phyloP scores from a whole-genome alignment of 208 protist species.

The Leishmania martiniquensis region DNA sequence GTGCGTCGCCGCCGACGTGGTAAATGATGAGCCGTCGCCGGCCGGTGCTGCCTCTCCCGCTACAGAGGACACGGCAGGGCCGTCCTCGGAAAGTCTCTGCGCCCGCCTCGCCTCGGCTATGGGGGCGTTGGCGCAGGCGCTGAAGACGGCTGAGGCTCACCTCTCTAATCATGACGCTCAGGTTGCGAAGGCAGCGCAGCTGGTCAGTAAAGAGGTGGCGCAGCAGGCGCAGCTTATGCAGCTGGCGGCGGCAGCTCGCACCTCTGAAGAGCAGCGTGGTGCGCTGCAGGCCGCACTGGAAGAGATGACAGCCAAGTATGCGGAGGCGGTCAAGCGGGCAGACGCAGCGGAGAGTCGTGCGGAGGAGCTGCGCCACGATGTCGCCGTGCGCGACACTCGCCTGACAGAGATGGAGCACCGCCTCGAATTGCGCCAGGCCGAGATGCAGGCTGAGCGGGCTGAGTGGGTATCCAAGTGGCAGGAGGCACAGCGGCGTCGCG shows the following conservation, averaged over 20 bases:
- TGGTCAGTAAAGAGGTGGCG: background rate
- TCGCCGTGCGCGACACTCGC: slow-evolving; percentile 8
- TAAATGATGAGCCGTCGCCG: background rate
- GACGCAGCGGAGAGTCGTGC: background rate
- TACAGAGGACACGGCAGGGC: background rate
- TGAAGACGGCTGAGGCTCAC: background rate
- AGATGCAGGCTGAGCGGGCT: slow-evolving; percentile 29
- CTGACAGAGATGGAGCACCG: slow-evolving; percentile 17
- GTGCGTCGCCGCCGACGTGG: background rate
- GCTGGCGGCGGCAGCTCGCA: background rate
- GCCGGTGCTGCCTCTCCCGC: background rate
- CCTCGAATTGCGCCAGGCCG: slow-evolving; percentile 21
- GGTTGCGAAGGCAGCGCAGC: background rate
- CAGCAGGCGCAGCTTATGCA: background rate
- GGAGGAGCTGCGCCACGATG: slow-evolving; percentile 7
- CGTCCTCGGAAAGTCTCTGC: background rate
- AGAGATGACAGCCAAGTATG: slow-evolving; percentile 14
- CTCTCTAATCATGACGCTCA: background rate
- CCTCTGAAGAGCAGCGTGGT: slow-evolving; percentile 8
- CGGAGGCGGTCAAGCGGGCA: background rate
- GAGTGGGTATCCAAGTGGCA: slow-evolving; percentile 34
- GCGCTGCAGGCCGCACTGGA: slow-evolving; percentile 15
- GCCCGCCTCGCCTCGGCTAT: slow-evolving; percentile 6
- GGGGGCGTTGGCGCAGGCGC: background rate
- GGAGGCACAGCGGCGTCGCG: slow-evolving; percentile 29